Evolutionary conservation across 2,329 filamentous ascomycete genomes (phyloP), one percentile per base, ranked within the genome.

Genomic region (Verticillium albo-atrum): DNA sequence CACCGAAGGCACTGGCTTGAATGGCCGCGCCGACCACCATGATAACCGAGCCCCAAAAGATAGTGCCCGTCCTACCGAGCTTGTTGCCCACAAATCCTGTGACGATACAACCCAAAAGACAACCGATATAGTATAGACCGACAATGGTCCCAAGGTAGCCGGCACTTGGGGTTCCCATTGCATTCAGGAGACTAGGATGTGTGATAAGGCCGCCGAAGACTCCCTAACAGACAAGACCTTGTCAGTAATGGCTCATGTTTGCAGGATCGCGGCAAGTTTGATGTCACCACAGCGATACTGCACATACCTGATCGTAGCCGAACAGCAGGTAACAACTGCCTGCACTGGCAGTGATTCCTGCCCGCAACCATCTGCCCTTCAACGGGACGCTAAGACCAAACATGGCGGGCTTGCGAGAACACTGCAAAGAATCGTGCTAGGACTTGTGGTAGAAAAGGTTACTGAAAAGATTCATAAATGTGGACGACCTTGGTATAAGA

Each of bases 321-420:
- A 54, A 54, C 14, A 54, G 53, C 20, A 54, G 53, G 20, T 54
- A 54, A 23, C 53, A 54, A 20, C 53, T 54, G n/a, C 53, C 53
- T n/a, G 53, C 28, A 34, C 53, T 54, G n/a, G 53, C 53, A 54
- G 53, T 35, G 23, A 54, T 54, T 17, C 28, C 53, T n/a, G 23
- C 23, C 9, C 14, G 53, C 10, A 54, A 30, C 53, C 53, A 54
- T 7, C 25, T 54, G 53, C 53, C 53, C 27, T 30, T 54, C 28
- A 27, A 26, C 12, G 51, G 51, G 25, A 54, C 28, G 9, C 9
- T 10, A 32, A 32, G 30, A 14, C 14, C 14, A 14, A 32, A 32
- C 30, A 32, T 32, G 30, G 14, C 14, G 30, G n/a, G n/a, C n/a
- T n/a, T n/a, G n/a, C n/a, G n/a, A n/a, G n/a, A n/a, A n/a, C n/a